phyloP scores from a whole-genome alignment of 2,329 filamentous ascomycete genomes.

The Tolypocladium tropicale region DNA sequence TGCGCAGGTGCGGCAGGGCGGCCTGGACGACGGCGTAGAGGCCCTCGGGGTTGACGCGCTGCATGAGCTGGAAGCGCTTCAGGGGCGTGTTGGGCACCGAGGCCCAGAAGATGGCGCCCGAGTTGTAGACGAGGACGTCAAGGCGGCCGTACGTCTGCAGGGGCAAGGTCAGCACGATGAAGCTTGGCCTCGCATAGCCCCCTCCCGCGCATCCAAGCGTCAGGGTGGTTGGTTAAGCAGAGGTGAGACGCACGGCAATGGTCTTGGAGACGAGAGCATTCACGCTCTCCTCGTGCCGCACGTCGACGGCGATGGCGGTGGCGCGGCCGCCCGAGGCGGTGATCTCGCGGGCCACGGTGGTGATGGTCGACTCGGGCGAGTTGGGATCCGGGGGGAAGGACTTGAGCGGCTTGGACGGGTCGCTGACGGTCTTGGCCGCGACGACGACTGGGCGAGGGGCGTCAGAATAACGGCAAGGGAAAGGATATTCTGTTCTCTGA shows the following conservation, averaged over 20 bases:
- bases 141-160: constrained; percentile 46
- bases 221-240: background rate
- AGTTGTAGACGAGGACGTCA: constrained; percentile 73
- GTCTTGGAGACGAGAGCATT: constrained; percentile 48
- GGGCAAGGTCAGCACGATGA: background rate
- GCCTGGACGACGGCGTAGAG: constrained; percentile 65
- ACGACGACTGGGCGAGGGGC: constrained; percentile 51
- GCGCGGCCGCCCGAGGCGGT: constrained; percentile 51
- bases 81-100: constrained; percentile 62
- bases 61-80: constrained; percentile 71
- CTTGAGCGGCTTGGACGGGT: constrained; percentile 37
- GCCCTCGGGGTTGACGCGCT: constrained; percentile 63
- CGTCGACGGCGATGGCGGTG: constrained; percentile 59
- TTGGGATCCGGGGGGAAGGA: constrained; percentile 71
- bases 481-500: too few relatives aligned
- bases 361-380: constrained; percentile 65
- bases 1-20: constrained; percentile 52
- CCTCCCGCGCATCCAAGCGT: too few relatives aligned
- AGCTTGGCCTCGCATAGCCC: too few relatives aligned
- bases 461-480: background rate
- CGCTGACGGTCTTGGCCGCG: constrained; percentile 63
- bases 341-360: constrained; percentile 70
- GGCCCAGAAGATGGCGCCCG: constrained; percentile 78
- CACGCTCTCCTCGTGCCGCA: constrained; percentile 52
- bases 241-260: constrained; percentile 20